Conservation (phyloP, 257 asterid genomes). For the Fraxinus excelsior region DNA sequence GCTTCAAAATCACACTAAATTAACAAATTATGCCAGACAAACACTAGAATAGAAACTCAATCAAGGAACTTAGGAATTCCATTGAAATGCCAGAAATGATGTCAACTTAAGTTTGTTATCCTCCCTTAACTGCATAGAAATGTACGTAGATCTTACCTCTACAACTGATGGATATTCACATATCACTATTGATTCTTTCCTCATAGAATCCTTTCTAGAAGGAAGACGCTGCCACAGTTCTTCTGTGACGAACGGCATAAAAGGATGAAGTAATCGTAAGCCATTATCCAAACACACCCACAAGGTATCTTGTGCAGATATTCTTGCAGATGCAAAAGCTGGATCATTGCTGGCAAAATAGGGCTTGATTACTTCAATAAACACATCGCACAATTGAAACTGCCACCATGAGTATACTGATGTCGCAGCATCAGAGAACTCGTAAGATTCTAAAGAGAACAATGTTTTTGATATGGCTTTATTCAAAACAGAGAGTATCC, state of each 20-base stretch:
- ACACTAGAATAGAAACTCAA: neutral
- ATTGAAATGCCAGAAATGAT: neutral
- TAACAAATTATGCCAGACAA: neutral
- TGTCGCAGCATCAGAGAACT: slow-evolving; percentile 88
- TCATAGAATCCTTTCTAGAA: slow-evolving; percentile 49
- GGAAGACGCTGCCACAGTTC: slow-evolving; percentile 99
- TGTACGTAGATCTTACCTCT: slow-evolving; percentile 51
- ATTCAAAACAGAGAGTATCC: slow-evolving; percentile 89
- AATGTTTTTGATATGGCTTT: slow-evolving; percentile 80
- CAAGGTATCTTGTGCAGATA: slow-evolving; percentile 75
- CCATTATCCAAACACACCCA: slow-evolving; percentile 94
- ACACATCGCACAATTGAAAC: slow-evolving; percentile 86
- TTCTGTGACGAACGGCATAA: slow-evolving; percentile 94
- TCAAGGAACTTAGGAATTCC: neutral
- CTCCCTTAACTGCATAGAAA: neutral
- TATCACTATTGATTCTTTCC: slow-evolving; percentile 80
- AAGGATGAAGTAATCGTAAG: slow-evolving; percentile 85
- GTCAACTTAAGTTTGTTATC: neutral
- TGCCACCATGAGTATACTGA: slow-evolving; percentile 93
- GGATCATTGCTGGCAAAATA: slow-evolving; percentile 64
- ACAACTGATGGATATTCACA: slow-evolving; percentile 77
- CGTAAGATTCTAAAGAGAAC: slow-evolving; percentile 62
- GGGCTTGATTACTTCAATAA: slow-evolving; percentile 92
- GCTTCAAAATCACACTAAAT: neutral
- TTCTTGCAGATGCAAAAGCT: slow-evolving; percentile 46